These are phyloP conservation scores for Cryphonectria carpinicola DNA, from an alignment of 2,329 filamentous ascomycete genomes.

Conservation along the genomic window DNA sequence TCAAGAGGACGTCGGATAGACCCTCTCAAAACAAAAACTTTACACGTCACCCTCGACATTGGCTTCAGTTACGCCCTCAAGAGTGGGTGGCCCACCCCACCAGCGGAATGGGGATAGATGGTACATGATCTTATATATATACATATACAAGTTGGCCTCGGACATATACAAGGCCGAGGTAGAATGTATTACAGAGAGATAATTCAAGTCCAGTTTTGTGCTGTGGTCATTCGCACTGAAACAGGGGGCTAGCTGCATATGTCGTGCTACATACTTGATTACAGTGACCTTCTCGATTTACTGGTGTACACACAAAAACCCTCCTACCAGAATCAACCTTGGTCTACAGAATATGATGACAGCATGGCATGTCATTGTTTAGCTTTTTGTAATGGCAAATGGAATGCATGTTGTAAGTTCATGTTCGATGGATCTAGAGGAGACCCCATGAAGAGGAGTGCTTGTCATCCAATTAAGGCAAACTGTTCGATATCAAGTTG, in stretches of 20 bases:
- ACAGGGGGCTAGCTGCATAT: too few species aligned
- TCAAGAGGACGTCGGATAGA: background rate
- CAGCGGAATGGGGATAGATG: too few species aligned
- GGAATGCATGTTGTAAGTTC: too few species aligned
- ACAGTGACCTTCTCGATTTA: background rate
- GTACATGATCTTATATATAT: background rate
- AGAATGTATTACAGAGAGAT: background rate
- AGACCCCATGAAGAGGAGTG: too few species aligned
- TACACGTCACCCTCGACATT: background rate
- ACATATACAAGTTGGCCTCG: background rate
- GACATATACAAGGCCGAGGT: background rate
- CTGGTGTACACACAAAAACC: too few species aligned
- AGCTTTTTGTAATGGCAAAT: background rate
- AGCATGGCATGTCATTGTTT: background rate
- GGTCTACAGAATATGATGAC: background rate
- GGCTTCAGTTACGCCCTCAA: background rate
- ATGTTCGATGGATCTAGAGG: too few species aligned
- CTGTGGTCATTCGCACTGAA: background rate
- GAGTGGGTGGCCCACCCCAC: too few species aligned
- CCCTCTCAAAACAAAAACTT: background rate
- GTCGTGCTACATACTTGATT: background rate
- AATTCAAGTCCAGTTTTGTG: background rate
- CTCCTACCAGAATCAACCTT: background rate
- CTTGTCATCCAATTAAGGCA: too few species aligned
- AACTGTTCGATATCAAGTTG: too few species aligned